Percentiles rank a stretch among this genome's conserved stretches.
Evolutionary conservation across 495 filamentous ascomycete genomes (phyloP).

Genomic region (Aspergillus panamensis): DNA sequence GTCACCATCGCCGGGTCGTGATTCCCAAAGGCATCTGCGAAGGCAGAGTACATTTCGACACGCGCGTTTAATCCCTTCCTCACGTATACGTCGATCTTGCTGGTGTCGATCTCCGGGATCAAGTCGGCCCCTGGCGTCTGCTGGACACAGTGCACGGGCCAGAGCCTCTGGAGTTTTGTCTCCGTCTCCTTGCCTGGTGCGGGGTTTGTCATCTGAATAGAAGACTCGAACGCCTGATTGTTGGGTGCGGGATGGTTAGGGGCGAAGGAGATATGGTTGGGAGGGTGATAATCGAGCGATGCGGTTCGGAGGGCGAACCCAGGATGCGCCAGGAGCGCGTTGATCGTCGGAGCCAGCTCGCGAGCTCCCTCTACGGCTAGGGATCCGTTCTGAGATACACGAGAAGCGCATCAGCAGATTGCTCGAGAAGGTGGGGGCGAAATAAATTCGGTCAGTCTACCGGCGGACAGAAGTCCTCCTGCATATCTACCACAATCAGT

Average conservation of each 20-base stretch:
- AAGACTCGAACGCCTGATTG: conserved; percentile 63
- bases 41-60: conserved; percentile 91
- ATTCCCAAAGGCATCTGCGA: conserved; percentile 69
- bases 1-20: conserved; percentile 35
- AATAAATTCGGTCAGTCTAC: conserved; percentile 36
- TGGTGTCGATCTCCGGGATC: conserved; percentile 65
- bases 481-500: conserved; percentile 79
- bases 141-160: conserved; percentile 88
- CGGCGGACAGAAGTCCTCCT: conserved; percentile 95
- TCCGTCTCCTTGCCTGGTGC: conserved; percentile 54
- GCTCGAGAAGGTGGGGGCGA: background rate
- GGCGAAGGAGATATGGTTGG: conserved; percentile 85
- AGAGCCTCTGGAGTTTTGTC: conserved; percentile 65
- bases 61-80: conserved; percentile 71
- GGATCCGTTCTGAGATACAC: conserved; percentile 61
- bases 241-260: conserved; percentile 65
- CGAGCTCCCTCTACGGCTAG: conserved; percentile 75
- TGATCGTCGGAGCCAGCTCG: conserved; percentile 64
- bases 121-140: conserved; percentile 69
- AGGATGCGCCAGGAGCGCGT: conserved; percentile 67
- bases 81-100: conserved; percentile 59
- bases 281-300: conserved; percentile 87
- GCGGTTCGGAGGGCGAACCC: conserved; percentile 68
- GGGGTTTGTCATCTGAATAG: conserved; percentile 64
- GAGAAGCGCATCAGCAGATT: background rate